These are phyloP conservation scores for Lindgomyces ingoldianus DNA, from an alignment of 495 filamentous ascomycete genomes.

Conservation along the genomic window DNA sequence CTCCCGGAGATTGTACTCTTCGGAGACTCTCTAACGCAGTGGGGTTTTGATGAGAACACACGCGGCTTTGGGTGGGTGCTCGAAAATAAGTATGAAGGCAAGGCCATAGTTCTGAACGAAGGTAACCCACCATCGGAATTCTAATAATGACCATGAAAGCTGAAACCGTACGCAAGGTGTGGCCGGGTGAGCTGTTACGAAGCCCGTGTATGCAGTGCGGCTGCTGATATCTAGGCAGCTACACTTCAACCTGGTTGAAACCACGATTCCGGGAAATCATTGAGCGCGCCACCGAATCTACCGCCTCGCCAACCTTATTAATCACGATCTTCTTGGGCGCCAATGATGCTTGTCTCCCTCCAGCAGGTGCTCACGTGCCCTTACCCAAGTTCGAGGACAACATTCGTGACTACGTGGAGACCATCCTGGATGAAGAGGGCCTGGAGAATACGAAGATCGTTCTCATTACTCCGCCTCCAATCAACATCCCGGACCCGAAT, in stretches of 20 bases:
- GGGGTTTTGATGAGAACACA: conserved; percentile 33
- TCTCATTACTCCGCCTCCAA: conserved; percentile 42
- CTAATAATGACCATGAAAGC: neutral
- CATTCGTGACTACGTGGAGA: conserved; percentile 38
- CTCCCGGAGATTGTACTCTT: conserved; percentile 38
- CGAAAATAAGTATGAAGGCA: conserved; percentile 29
- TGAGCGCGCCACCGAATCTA: conserved; percentile 4
- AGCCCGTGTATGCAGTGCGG: conserved; percentile 8
- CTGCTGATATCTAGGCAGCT: conserved; percentile 17
- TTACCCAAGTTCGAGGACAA: conserved; percentile 36
- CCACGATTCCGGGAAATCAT: conserved; percentile 31
- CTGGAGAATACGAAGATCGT: conserved; percentile 36
- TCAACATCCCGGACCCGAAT: conserved; percentile 31
- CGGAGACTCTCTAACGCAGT: conserved; percentile 37
- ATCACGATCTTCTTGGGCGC: conserved; percentile 43
- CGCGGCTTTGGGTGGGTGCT: conserved; percentile 33
- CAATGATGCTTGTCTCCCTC: conserved; percentile 39
- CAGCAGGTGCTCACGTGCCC: conserved; percentile 32
- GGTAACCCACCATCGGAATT: conserved; percentile 16
- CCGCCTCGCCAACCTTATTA: conserved; percentile 32
- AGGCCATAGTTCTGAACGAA: conserved; percentile 35
- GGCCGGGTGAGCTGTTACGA: conserved; percentile 31
- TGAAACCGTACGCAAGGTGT: conserved; percentile 23
- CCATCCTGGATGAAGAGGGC: conserved; percentile 28
- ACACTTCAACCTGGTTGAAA: conserved; percentile 28